Conservation (phyloP, 139 green algal species). For the Diplosphaera chodatii region DNA sequence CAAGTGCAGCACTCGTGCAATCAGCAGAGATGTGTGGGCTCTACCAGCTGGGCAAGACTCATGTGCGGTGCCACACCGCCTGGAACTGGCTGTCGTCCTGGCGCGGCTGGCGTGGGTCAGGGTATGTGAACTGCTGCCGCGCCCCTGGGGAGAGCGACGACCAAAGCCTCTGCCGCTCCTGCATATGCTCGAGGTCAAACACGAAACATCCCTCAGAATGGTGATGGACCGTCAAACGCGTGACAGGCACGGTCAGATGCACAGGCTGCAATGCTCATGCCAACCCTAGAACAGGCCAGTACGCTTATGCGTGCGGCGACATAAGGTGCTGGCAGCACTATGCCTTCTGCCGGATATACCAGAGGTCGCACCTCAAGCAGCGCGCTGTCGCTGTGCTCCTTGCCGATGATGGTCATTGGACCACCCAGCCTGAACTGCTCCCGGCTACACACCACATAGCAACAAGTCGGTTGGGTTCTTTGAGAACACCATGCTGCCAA, state of each 20-base stretch:
- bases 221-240: too few species aligned
- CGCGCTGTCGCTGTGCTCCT: slow-evolving; percentile 16
- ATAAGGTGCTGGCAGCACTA: too few species aligned
- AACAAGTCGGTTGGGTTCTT: too few species aligned
- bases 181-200: too few species aligned
- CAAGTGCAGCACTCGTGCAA: too few species aligned
- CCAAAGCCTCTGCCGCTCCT: too few species aligned
- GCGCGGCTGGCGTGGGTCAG: not conserved
- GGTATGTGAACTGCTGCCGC: not conserved
- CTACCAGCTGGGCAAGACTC: not conserved
- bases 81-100: not conserved
- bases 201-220: too few species aligned
- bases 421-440: slow-evolving; percentile 68
- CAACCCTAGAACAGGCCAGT: not conserved
- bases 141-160: not conserved
- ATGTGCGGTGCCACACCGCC: too few species aligned
- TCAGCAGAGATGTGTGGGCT: slow-evolving; percentile 6
- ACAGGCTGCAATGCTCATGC: too few species aligned
- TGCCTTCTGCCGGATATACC: too few species aligned
- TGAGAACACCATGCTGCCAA: too few species aligned
- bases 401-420: slow-evolving; percentile 37
- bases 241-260: not conserved
- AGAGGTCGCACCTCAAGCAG: slow-evolving; percentile 18
- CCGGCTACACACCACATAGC: slow-evolving; percentile 22
- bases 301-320: slow-evolving; percentile 5